Evolutionary conservation across 441 rosid species (phyloP).

Genomic region (Syzygium malaccense): DNA sequence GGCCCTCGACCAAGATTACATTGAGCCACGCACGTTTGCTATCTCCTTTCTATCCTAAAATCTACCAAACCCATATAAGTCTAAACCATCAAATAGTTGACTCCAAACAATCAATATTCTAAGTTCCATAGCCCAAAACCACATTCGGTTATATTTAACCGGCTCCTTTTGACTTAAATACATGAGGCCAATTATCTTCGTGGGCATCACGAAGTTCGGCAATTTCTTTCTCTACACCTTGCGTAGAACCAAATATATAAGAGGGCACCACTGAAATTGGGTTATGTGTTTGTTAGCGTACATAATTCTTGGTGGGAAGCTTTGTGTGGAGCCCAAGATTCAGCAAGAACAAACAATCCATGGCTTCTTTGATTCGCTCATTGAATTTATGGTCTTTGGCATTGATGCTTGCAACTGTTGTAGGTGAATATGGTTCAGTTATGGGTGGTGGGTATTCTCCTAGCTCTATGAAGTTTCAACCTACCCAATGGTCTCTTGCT

Average conservation of each 20-base stretch:
- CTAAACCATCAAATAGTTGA: not conserved
- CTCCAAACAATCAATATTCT: not conserved
- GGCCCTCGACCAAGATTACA: not conserved
- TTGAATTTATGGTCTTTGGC: slow-evolving; percentile 29
- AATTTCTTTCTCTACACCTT: not conserved
- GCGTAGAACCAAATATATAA: not conserved
- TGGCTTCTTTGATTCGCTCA: slow-evolving; percentile 30
- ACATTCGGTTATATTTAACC: not conserved
- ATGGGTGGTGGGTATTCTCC: not conserved
- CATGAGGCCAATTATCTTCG: slow-evolving; percentile 6
- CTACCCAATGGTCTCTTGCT: slow-evolving; percentile 54
- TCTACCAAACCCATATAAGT: not conserved
- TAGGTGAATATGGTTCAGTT: slow-evolving; percentile 8
- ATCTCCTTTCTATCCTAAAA: not conserved
- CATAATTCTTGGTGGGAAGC: not conserved
- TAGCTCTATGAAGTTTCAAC: slow-evolving; percentile 10
- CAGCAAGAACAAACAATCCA: not conserved
- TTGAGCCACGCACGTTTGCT: not conserved
- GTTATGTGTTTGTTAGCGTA: not conserved
- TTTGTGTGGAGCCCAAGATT: not conserved
- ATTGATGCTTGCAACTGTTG: slow-evolving; percentile 14
- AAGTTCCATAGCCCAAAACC: not conserved
- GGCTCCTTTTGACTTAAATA: not conserved
- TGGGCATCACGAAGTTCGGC: slow-evolving; percentile 43
- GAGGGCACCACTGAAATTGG: not conserved